phyloP scores from a whole-genome alignment of 2,329 filamentous ascomycete genomes.

The Diplocarpon mali region DNA sequence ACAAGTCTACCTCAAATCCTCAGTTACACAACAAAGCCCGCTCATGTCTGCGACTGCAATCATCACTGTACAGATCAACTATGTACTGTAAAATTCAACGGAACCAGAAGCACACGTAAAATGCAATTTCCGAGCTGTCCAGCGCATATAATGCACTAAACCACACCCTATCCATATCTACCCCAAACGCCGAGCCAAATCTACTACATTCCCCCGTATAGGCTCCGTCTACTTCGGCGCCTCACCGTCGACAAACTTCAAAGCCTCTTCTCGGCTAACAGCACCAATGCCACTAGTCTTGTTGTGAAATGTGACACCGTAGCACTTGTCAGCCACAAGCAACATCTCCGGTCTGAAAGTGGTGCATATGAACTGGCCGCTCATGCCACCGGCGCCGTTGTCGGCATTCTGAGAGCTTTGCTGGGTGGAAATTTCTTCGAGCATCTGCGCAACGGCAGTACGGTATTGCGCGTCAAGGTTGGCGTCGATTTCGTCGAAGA shows the following conservation, averaged over 20 bases:
- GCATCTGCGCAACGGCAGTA: slow-evolving; percentile 83
- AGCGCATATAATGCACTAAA: no score
- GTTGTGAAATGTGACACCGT: slow-evolving; percentile 86
- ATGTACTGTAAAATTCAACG: no score
- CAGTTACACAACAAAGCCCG: no score
- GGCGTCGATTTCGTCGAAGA: slow-evolving; percentile 98
- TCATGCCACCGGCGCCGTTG: slow-evolving; percentile 30
- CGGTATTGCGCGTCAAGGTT: slow-evolving; percentile 97
- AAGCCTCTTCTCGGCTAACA: slow-evolving; percentile 73
- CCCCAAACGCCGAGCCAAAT: no score
- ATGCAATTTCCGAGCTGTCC: no score
- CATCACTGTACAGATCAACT: no score
- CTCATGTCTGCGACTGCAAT: no score
- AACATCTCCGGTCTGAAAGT: slow-evolving; percentile 97
- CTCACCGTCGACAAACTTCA: slow-evolving; percentile 91
- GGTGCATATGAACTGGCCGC: slow-evolving; percentile 90
- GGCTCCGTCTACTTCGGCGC: slow-evolving; percentile 11
- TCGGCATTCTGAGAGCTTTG: slow-evolving; percentile 29
- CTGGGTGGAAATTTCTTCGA: slow-evolving; percentile 64
- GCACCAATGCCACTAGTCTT: slow-evolving; percentile 94
- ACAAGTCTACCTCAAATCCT: no score
- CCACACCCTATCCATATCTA: no score
- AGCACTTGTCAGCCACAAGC: slow-evolving; percentile 91
- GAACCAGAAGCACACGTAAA: no score
- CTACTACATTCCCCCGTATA: no score